These are phyloP conservation scores for Botrytis porri DNA, from an alignment of 2,329 filamentous ascomycete genomes.

Conservation along the genomic window DNA sequence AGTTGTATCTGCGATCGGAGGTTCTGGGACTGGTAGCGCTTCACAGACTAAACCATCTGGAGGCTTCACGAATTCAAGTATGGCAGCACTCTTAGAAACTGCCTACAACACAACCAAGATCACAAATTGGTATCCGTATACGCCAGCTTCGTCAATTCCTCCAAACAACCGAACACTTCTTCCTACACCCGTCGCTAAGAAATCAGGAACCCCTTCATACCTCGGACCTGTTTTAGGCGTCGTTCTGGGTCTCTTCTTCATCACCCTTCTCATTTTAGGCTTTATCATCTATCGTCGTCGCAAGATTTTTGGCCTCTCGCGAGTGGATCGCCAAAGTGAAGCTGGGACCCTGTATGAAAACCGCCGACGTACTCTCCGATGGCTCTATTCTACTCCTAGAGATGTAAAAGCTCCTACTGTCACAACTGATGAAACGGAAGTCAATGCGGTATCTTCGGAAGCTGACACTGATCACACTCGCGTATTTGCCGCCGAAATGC, in stretches of 20 bases:
- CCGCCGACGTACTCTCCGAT: conserved; percentile 30
- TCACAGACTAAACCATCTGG: conserved; percentile 62
- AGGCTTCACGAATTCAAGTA: conserved; percentile 50
- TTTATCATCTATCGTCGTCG: conserved; percentile 52
- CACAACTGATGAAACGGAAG: conserved; percentile 33
- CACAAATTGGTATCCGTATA: conserved; percentile 59
- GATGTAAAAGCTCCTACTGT: conserved; percentile 35
- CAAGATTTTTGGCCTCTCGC: conserved; percentile 29
- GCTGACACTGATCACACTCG: conserved; percentile 26
- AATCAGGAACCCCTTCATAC: conserved; percentile 49
- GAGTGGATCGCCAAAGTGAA: conserved; percentile 28
- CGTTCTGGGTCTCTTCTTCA: conserved; percentile 55
- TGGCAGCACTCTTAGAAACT: conserved; percentile 53
- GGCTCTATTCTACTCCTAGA: conserved; percentile 30
- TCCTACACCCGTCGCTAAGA: conserved; percentile 16
- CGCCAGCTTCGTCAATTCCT: conserved; percentile 22
- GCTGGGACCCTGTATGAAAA: conserved; percentile 30
- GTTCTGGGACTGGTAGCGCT: conserved; percentile 57
- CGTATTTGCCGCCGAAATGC: conserved; percentile 27
- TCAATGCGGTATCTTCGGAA: conserved; percentile 19
- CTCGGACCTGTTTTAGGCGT: conserved; percentile 61
- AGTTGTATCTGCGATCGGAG: conserved; percentile 61
- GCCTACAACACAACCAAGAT: conserved; percentile 57
- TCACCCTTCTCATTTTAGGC: conserved; percentile 51
- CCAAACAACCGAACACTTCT: conserved; percentile 22